Evolutionary conservation across 108 stramenopile species (phyloP).

Genomic region (Pseudonitzschia pungens): DNA sequence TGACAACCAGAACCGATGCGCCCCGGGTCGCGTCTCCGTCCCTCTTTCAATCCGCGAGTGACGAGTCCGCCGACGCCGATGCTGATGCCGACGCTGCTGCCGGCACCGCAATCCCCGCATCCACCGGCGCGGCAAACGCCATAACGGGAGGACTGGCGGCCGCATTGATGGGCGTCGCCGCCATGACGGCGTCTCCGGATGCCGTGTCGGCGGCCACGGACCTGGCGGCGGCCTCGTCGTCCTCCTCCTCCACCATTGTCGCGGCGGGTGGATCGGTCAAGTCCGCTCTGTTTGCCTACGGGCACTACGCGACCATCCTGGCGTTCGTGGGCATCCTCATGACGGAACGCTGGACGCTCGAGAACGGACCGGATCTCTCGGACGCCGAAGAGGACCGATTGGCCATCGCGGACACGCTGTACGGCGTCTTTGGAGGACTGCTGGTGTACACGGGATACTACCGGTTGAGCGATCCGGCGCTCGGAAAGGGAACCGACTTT

Average conservation of each 20-base stretch:
- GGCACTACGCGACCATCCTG: constrained; percentile 63
- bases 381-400: constrained; percentile 59
- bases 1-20: neutral
- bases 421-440: constrained; percentile 48
- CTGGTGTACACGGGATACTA: constrained; percentile 61
- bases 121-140: neutral
- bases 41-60: neutral
- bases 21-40: neutral
- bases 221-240: neutral
- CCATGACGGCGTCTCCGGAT: constrained; percentile 6
- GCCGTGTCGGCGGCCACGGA: neutral
- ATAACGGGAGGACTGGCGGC: neutral
- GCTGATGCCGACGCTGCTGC: too few relatives aligned
- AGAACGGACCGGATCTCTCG: constrained; percentile 52
- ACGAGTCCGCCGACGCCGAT: neutral
- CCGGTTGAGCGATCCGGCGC: constrained; percentile 38
- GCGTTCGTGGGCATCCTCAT: constrained; percentile 52
- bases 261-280: constrained; percentile 30
- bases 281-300: constrained; percentile 70
- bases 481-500: constrained; percentile 78
- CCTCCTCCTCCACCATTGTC: neutral
- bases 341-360: constrained; percentile 64
- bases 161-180: neutral
- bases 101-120: too few relatives aligned
- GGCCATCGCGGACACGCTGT: constrained; percentile 54